Evolutionary conservation across 2,329 filamentous ascomycete species (phyloP).

Genomic region (Alternaria brassicae): DNA sequence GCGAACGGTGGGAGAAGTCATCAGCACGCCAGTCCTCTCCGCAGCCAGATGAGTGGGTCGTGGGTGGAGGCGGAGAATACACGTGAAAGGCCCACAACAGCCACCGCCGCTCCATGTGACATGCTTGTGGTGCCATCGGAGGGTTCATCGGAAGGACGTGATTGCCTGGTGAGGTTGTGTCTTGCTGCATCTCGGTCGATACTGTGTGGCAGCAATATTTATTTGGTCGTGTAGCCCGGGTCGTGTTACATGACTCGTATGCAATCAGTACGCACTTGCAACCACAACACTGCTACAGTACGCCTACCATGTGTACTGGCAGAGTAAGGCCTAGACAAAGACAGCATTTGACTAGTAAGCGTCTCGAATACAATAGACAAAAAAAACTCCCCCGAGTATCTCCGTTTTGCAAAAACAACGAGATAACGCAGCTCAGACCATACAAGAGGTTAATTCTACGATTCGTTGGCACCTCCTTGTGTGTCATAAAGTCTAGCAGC

Average conservation of each 20-base stretch:
- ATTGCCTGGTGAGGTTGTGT: neutral
- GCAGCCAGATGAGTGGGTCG: slow-evolving; percentile 17
- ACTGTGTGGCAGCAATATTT: neutral
- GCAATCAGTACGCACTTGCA: neutral
- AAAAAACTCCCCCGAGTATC: neutral
- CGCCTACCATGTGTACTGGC: neutral
- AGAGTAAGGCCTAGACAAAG: neutral
- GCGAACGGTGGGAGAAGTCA: slow-evolving; percentile 16
- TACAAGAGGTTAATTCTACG: neutral
- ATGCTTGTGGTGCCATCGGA: slow-evolving; percentile 5
- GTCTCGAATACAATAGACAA: neutral
- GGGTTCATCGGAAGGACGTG: slow-evolving; percentile 6
- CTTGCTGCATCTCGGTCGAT: neutral
- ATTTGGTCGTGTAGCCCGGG: neutral
- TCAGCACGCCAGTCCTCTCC: slow-evolving; percentile 21
- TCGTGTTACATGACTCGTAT: neutral
- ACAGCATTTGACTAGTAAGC: neutral
- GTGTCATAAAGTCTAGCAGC: neutral
- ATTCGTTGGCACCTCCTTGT: neutral
- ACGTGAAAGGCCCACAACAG: slow-evolving; percentile 13
- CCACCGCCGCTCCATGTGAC: slow-evolving; percentile 8
- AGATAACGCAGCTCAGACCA: neutral
- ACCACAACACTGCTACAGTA: too few relatives aligned
- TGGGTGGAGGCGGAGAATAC: slow-evolving; percentile 18
- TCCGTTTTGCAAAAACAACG: neutral